A percentile compares a stretch with the other conserved stretches of the same genome.
These are phyloP conservation scores for Nemophila menziesii DNA, from an alignment of 257 asterid genomes.

Conservation along the genomic window DNA sequence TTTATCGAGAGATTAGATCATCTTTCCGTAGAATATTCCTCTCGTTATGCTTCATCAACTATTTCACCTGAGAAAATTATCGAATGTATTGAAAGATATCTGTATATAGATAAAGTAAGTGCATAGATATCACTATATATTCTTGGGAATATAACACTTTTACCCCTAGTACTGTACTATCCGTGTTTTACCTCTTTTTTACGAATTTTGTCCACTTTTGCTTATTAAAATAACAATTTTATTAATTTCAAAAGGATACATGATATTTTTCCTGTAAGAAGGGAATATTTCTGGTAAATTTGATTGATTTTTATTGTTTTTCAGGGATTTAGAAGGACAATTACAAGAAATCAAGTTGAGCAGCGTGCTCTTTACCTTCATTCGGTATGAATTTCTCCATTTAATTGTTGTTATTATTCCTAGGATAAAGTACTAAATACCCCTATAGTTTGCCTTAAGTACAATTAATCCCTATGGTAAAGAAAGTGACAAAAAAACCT, in stretches of 20 bases:
- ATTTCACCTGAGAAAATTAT: conserved; percentile 53
- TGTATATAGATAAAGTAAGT: conserved; percentile 54
- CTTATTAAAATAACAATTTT: too few relatives aligned
- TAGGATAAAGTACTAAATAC: too few relatives aligned
- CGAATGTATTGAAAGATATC: conserved; percentile 48
- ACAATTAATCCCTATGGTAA: too few relatives aligned
- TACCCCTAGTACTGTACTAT: too few relatives aligned
- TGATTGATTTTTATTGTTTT: conserved; percentile 15
- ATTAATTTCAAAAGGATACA: background rate
- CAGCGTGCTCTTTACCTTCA: conserved; percentile 76
- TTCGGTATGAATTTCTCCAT: conserved; percentile 37
- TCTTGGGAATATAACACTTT: too few relatives aligned
- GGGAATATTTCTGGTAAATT: background rate
- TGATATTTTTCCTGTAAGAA: too few relatives aligned
- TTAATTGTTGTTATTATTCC: conserved; percentile 4
- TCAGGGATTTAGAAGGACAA: conserved; percentile 66
- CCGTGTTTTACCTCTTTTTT: too few relatives aligned
- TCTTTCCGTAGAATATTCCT: conserved; percentile 62
- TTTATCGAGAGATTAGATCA: conserved; percentile 49
- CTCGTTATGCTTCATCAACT: conserved; percentile 51
- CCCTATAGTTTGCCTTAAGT: too few relatives aligned
- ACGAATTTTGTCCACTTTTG: too few relatives aligned
- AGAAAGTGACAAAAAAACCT: too few relatives aligned
- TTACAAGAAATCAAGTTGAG: conserved; percentile 38
- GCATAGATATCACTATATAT: background rate